These are phyloP conservation scores for Flammula alnicola DNA, from an alignment of 1,284 basidiomycete genomes.

Conservation along the genomic window DNA sequence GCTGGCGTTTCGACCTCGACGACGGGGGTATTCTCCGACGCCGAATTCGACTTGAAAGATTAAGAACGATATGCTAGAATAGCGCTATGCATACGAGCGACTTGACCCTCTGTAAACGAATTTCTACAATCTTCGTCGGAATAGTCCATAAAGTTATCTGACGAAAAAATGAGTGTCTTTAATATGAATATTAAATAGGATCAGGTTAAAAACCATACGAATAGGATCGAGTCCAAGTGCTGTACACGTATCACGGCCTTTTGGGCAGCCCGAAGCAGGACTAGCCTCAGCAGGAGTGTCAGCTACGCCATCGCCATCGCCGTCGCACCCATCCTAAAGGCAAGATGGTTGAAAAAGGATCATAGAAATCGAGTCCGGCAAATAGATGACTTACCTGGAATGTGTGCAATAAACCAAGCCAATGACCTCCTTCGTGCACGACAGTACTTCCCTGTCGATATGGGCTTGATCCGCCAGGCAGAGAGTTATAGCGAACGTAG, in stretches of 20 bases:
- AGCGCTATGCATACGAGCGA: conserved; percentile 4
- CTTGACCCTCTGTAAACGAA: conserved; percentile 20
- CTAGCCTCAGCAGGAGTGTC: conserved; percentile 54
- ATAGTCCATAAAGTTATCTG: conserved; percentile 24
- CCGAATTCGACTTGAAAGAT: too few relatives aligned
- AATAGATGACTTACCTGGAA: conserved; percentile 47
- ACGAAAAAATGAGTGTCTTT: not conserved
- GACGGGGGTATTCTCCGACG: too few relatives aligned
- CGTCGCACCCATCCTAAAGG: conserved; percentile 50
- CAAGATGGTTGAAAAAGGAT: too few relatives aligned
- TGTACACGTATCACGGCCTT: conserved; percentile 49
- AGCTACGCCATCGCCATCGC: conserved; percentile 50
- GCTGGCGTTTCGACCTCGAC: too few relatives aligned
- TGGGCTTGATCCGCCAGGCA: conserved; percentile 51
- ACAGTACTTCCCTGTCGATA: conserved; percentile 59
- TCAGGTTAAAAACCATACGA: conserved; percentile 12
- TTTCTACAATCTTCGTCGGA: conserved; percentile 18
- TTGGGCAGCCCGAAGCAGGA: conserved; percentile 39
- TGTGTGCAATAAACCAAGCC: conserved; percentile 62
- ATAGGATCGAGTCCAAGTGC: conserved; percentile 34
- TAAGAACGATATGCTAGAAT: conserved; percentile 7
- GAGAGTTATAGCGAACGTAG: conserved; percentile 52
- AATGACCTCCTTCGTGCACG: conserved; percentile 62
- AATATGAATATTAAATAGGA: not conserved
- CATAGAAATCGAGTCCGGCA: not conserved